Conservation (phyloP, 2,329 filamentous ascomycete genomes). For the Alternaria sp. region DNA sequence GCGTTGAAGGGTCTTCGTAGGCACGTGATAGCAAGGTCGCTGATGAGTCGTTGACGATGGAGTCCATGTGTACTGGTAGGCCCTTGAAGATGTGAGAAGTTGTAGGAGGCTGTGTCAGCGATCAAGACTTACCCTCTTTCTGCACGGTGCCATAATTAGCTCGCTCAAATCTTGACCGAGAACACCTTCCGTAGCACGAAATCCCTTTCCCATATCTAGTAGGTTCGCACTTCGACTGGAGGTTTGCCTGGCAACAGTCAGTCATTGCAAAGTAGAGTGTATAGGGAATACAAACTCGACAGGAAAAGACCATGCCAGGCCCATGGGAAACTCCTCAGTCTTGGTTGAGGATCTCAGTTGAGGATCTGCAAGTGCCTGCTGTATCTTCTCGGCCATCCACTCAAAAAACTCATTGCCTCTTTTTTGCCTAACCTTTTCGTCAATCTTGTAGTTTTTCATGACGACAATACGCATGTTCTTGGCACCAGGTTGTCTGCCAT, state of each 20-base stretch:
- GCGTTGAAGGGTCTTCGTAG: conserved; percentile 67
- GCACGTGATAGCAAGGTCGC: conserved; percentile 69
- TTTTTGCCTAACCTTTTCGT: conserved; percentile 64
- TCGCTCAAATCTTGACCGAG: conserved; percentile 68
- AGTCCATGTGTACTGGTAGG: conserved; percentile 67
- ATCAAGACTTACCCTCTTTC: conserved; percentile 52
- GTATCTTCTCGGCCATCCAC: conserved; percentile 71
- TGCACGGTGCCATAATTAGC: conserved; percentile 67
- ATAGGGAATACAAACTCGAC: conserved; percentile 58
- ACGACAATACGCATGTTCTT: conserved; percentile 64
- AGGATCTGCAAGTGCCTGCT: conserved; percentile 59
- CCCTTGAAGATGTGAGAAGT: conserved; percentile 44
- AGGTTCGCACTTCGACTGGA: conserved; percentile 66
- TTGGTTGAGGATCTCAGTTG: conserved; percentile 50
- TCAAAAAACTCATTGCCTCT: conserved; percentile 69
- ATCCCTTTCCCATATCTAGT: conserved; percentile 72
- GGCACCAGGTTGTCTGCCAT: conserved; percentile 56
- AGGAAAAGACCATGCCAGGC: conserved; percentile 73
- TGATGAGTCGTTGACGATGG: conserved; percentile 71
- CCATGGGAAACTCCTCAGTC: conserved; percentile 62
- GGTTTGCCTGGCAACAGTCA: conserved; percentile 59
- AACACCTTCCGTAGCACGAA: conserved; percentile 66
- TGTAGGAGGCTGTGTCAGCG: conserved; percentile 2
- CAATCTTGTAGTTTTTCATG: conserved; percentile 65
- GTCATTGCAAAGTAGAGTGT: background rate